Conservation (phyloP, 257 asterid genomes). For the Euphrasia confusa region DNA sequence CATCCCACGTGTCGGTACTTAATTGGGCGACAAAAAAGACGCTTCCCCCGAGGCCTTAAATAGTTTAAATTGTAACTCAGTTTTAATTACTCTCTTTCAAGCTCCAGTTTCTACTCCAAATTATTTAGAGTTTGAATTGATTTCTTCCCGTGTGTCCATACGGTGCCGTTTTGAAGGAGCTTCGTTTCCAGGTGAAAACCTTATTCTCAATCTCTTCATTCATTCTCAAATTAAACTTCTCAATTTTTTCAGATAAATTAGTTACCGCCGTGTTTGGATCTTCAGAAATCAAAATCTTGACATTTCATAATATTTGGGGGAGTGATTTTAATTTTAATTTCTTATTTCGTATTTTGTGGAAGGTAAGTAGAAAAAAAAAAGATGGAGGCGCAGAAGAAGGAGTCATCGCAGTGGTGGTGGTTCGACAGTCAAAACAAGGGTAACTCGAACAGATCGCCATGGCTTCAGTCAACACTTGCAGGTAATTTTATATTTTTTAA, state of each 20-base stretch:
- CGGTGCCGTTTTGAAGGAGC: slow-evolving; percentile 20
- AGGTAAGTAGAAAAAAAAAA: slow-evolving; percentile 37
- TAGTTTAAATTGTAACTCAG: slow-evolving; percentile 31
- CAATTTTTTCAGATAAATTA: too few species aligned
- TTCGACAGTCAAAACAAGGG: slow-evolving; percentile 50
- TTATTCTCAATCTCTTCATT: too few species aligned
- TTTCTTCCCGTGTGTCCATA: neutral
- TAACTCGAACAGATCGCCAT: slow-evolving; percentile 49
- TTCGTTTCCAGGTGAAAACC: slow-evolving; percentile 22
- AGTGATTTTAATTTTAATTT: neutral
- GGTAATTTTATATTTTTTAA: slow-evolving; percentile 32
- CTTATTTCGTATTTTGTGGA: neutral
- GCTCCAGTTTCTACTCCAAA: too few species aligned
- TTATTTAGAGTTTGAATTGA: too few species aligned
- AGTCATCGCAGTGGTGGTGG: slow-evolving; percentile 71
- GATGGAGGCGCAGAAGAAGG: slow-evolving; percentile 41
- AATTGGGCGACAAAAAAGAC: slow-evolving; percentile 20
- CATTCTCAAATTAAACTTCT: too few species aligned
- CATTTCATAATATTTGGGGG: neutral
- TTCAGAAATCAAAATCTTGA: neutral
- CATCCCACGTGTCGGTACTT: slow-evolving; percentile 20
- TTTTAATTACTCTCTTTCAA: neutral
- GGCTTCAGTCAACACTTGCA: slow-evolving; percentile 83
- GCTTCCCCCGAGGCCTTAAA: slow-evolving; percentile 5
- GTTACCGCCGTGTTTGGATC: neutral